Evolutionary conservation across 768 basidiomycete genomes (phyloP).

Genomic region (Tricholoma furcatifolium): DNA sequence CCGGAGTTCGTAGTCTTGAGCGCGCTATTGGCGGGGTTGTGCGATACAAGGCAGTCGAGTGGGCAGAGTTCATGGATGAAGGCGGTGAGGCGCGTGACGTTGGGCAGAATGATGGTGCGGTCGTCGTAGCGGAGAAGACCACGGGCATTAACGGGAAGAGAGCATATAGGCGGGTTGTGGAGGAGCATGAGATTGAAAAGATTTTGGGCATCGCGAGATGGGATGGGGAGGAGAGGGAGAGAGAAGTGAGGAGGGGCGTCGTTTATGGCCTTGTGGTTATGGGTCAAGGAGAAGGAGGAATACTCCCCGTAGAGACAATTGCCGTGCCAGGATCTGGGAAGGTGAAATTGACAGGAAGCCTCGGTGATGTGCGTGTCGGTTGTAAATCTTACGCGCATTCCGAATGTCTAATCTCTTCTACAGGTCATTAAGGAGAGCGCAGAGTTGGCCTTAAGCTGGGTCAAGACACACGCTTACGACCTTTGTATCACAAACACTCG

Average conservation of each 20-base stretch:
- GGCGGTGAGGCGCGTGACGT: constrained; percentile 22
- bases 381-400: neutral
- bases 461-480: constrained; percentile 81
- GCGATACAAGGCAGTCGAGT: constrained; percentile 91
- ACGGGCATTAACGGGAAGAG: constrained; percentile 16
- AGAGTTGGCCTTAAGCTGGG: constrained; percentile 90
- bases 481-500: constrained; percentile 71
- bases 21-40: constrained; percentile 86
- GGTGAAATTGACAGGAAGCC: constrained; percentile 76
- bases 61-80: constrained; percentile 65
- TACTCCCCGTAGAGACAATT: constrained; percentile 83
- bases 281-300: constrained; percentile 83
- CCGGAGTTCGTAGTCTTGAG: constrained; percentile 90
- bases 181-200: constrained; percentile 71
- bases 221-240: constrained; percentile 78
- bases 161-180: constrained; percentile 60
- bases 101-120: constrained; percentile 18
- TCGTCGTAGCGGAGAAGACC: constrained; percentile 14
- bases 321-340: constrained; percentile 72
- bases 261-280: constrained; percentile 89
- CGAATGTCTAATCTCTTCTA: neutral
- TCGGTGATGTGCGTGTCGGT: constrained; percentile 62
- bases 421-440: constrained; percentile 91
- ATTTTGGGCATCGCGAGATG: constrained; percentile 81
- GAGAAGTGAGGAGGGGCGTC: constrained; percentile 71